These are phyloP conservation scores for Apophysomyces variabilis DNA, from an alignment of 371 early-diverging fungal species.

Conservation along the genomic window DNA sequence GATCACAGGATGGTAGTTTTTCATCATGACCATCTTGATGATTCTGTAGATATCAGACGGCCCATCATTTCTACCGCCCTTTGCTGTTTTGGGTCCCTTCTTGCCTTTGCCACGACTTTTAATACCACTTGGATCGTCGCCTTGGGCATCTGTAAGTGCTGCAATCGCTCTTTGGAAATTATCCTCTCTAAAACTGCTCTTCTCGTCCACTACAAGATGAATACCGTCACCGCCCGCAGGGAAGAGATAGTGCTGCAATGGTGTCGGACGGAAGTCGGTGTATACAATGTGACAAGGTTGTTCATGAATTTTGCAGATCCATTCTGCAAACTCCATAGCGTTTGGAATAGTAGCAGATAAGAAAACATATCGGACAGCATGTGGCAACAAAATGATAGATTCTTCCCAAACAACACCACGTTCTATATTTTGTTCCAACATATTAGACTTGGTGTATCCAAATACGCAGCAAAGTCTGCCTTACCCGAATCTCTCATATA, in stretches of 20 bases:
- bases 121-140: slow-evolving; percentile 53
- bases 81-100: slow-evolving; percentile 44
- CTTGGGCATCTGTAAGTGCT: slow-evolving; percentile 67
- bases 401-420: slow-evolving; percentile 99
- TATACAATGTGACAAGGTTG: slow-evolving; percentile 99
- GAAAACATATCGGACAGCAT: slow-evolving; percentile 95
- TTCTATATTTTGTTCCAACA: slow-evolving; percentile 36
- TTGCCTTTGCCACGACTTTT: slow-evolving; percentile 47
- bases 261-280: slow-evolving; percentile 99
- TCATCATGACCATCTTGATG: slow-evolving; percentile 92
- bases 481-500: slow-evolving; percentile 95
- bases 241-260: slow-evolving; percentile 97
- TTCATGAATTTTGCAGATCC: slow-evolving; percentile 97
- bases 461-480: background rate
- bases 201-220: slow-evolving; percentile 96
- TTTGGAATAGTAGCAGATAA: slow-evolving; percentile 99
- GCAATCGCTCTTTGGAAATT: slow-evolving; percentile 93
- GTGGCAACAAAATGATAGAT: slow-evolving; percentile 97
- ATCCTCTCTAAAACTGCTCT: slow-evolving; percentile 91
- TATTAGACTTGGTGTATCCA: too few relatives aligned
- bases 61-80: slow-evolving; percentile 65
- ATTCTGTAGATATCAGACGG: slow-evolving; percentile 92
- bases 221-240: slow-evolving; percentile 95
- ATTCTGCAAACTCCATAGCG: slow-evolving; percentile 99
- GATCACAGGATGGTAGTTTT: slow-evolving; percentile 98